Percentiles rank a stretch among this genome's conserved stretches.
These are phyloP conservation scores for Raffaelea albimanens DNA, from an alignment of 2,329 filamentous ascomycete species.

Conservation along the genomic window DNA sequence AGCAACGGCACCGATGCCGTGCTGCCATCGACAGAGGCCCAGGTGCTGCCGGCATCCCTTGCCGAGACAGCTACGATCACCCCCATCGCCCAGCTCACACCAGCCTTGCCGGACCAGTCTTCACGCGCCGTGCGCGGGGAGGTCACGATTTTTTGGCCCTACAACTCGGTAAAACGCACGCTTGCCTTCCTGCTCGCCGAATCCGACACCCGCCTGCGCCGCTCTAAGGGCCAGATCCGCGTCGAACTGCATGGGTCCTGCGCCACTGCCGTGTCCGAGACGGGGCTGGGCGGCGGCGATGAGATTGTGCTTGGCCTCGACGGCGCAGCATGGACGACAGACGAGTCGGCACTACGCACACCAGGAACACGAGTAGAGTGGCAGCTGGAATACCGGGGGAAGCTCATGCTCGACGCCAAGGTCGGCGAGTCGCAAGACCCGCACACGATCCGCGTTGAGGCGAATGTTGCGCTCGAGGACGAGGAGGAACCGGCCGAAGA, in stretches of 20 bases:
- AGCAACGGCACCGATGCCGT: slow-evolving; percentile 8
- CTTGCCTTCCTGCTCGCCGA: slow-evolving; percentile 77
- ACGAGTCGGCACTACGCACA: slow-evolving; percentile 35
- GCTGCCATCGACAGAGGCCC: slow-evolving; percentile 1
- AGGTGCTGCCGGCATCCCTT: background rate
- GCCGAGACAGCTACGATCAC: slow-evolving; percentile 11
- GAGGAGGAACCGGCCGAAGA: background rate
- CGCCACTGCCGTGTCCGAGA: slow-evolving; percentile 59
- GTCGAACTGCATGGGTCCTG: slow-evolving; percentile 63
- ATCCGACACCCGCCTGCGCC: slow-evolving; percentile 71
- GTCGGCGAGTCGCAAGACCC: slow-evolving; percentile 36
- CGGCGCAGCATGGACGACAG: slow-evolving; percentile 56
- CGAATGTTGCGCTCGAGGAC: slow-evolving; percentile 21
- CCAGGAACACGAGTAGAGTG: slow-evolving; percentile 45
- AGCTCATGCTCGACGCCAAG: slow-evolving; percentile 38
- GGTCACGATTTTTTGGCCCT: slow-evolving; percentile 86
- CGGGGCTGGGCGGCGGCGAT: slow-evolving; percentile 69
- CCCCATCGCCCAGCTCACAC: slow-evolving; percentile 46
- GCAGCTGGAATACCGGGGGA: slow-evolving; percentile 46
- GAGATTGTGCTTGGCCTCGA: slow-evolving; percentile 59
- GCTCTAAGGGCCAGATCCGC: slow-evolving; percentile 69
- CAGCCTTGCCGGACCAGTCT: slow-evolving; percentile 30
- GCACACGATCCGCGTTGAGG: slow-evolving; percentile 44
- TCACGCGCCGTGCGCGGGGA: slow-evolving; percentile 53
- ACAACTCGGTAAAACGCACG: slow-evolving; percentile 64